A percentile compares a stretch with the other conserved stretches of the same genome.
These are phyloP conservation scores for Apiotrichum montevideense DNA, from an alignment of 1,284 basidiomycete species.

Conservation along the genomic window DNA sequence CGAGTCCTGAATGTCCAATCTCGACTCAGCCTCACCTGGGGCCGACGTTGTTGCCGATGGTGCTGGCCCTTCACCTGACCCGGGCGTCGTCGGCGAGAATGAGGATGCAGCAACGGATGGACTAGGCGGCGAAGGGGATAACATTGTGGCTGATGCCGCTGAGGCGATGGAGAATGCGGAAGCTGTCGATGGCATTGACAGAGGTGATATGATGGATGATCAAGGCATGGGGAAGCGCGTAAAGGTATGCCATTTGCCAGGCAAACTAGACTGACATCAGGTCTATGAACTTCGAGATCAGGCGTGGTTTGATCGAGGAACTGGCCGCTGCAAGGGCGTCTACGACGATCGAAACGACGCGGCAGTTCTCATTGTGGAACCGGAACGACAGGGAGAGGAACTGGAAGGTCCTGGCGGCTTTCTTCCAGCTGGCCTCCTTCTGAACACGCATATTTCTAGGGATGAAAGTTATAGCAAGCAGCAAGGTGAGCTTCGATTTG, in stretches of 20 bases:
- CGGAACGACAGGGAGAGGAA: constrained; percentile 55
- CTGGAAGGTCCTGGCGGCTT: constrained; percentile 53
- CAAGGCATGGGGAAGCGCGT: constrained; percentile 20
- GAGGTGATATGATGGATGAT: not conserved
- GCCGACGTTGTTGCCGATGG: no score
- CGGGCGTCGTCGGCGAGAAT: no score
- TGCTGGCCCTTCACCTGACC: no score
- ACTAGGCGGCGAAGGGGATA: no score
- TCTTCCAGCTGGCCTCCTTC: constrained; percentile 37
- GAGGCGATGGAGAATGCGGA: no score
- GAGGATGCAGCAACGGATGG: no score
- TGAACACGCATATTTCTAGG: constrained; percentile 42
- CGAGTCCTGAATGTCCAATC: no score
- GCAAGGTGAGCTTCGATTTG: constrained; percentile 60
- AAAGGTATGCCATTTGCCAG: constrained; percentile 9
- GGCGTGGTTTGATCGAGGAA: constrained; percentile 88
- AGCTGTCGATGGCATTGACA: constrained; percentile 2
- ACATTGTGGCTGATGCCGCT: no score
- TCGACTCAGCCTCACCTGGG: no score
- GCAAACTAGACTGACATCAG: constrained; percentile 45
- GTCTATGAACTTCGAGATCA: constrained; percentile 86
- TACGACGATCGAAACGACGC: constrained; percentile 70
- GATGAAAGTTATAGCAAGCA: constrained; percentile 87
- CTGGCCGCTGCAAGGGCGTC: constrained; percentile 85
- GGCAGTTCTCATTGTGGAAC: constrained; percentile 75